These are phyloP conservation scores for Amphichorda felina DNA, from an alignment of 2,329 filamentous ascomycete genomes.

Conservation along the genomic window DNA sequence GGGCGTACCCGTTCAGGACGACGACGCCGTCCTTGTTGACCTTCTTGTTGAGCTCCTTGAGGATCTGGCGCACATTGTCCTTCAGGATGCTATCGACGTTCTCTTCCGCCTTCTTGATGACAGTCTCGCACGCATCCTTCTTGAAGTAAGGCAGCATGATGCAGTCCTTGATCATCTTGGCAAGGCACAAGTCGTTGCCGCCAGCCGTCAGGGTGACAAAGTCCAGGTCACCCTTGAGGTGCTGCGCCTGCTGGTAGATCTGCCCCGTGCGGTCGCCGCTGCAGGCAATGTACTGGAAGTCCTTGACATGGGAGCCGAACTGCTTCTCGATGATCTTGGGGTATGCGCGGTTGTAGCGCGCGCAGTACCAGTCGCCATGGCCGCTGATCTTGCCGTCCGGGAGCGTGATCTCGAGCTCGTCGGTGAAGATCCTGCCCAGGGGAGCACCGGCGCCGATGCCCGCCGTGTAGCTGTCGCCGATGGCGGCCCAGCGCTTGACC, in stretches of 20 bases:
- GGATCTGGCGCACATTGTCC: slow-evolving; percentile 13
- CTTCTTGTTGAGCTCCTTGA: slow-evolving; percentile 13
- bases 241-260: slow-evolving; percentile 15
- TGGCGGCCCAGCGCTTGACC: slow-evolving; percentile 18
- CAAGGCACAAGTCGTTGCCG: slow-evolving; percentile 23
- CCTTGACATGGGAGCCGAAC: slow-evolving; percentile 9
- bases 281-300: slow-evolving; percentile 17
- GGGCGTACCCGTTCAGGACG: slow-evolving; percentile 16
- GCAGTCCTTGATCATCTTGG: slow-evolving; percentile 9
- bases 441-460: slow-evolving; percentile 17
- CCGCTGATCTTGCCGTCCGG: neutral
- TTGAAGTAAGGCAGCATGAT: slow-evolving; percentile 8
- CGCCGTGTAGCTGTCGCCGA: slow-evolving; percentile 24
- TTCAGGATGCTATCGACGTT: slow-evolving; percentile 15
- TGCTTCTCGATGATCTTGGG: slow-evolving; percentile 12
- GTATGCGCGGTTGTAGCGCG: slow-evolving; percentile 16
- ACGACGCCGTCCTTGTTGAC: slow-evolving; percentile 16
- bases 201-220: slow-evolving; percentile 22
- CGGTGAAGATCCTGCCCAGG: slow-evolving; percentile 7
- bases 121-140: slow-evolving; percentile 7
- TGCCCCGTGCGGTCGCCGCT: slow-evolving; percentile 12
- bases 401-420: neutral
- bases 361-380: slow-evolving; percentile 11
- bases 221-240: slow-evolving; percentile 15
- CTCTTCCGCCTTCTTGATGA: slow-evolving; percentile 4